Conservation (phyloP, 2,329 filamentous ascomycete genomes). For the Trichophyton benhamiae region DNA sequence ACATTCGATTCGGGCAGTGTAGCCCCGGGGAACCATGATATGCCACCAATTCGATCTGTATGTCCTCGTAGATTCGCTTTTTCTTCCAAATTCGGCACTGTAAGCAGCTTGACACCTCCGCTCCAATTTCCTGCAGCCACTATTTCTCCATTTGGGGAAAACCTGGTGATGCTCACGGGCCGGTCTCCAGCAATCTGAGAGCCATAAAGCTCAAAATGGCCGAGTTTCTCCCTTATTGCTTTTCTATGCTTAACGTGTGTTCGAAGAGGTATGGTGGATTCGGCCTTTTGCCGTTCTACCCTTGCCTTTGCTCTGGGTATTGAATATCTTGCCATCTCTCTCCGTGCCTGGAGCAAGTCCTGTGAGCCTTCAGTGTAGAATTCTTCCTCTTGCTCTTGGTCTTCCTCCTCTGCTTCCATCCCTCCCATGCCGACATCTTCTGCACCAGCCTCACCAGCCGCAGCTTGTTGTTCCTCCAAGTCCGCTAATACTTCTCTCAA, state of each 20-base stretch:
- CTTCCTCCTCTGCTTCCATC: slow-evolving; percentile 43
- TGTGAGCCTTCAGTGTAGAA: slow-evolving; percentile 81
- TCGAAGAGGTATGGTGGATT: slow-evolving; percentile 70
- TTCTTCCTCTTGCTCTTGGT: slow-evolving; percentile 72
- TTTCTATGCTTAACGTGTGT: slow-evolving; percentile 91
- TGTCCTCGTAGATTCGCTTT: slow-evolving; percentile 69
- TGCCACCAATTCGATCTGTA: slow-evolving; percentile 74
- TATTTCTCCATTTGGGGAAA: slow-evolving; percentile 71
- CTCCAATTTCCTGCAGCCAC: slow-evolving; percentile 90
- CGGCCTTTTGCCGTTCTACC: slow-evolving; percentile 62
- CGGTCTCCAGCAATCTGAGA: slow-evolving; percentile 87
- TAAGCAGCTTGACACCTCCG: slow-evolving; percentile 74
- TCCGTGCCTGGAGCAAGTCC: slow-evolving; percentile 61
- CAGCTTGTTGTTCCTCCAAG: slow-evolving; percentile 51
- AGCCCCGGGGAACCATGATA: slow-evolving; percentile 79
- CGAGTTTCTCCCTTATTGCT: slow-evolving; percentile 67
- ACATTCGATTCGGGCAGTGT: slow-evolving; percentile 60
- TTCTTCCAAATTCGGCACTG: slow-evolving; percentile 69
- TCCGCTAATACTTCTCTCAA: slow-evolving; percentile 68
- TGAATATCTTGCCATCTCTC: slow-evolving; percentile 70
- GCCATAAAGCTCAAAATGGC: slow-evolving; percentile 79
- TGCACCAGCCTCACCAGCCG: slow-evolving; percentile 36
- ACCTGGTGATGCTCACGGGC: slow-evolving; percentile 80
- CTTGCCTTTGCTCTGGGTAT: slow-evolving; percentile 69
- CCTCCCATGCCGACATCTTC: slow-evolving; percentile 47